Evolutionary conservation across 768 basidiomycete species (phyloP), one percentile per base, ranked within the genome.

Genomic region (Serendipita indica): DNA sequence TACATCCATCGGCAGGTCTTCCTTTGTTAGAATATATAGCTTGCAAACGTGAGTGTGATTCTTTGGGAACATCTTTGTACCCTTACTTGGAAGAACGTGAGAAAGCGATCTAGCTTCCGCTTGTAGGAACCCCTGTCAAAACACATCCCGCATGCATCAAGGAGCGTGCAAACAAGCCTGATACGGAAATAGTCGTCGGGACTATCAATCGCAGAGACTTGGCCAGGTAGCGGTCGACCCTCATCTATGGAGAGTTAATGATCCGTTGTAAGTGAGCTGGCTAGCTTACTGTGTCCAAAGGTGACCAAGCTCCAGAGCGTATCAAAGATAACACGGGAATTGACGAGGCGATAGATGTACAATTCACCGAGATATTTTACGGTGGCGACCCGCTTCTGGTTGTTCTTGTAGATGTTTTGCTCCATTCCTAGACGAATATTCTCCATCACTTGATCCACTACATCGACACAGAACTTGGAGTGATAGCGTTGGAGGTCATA

Each of bases 111-210:
- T 22, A 99, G 72, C 68, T 93, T 97, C 74, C 86, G 86, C 70
- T 83, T 89, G 68, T 90, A 87, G 3, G 85, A 82, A 0, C 94
- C 96, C 37, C 84, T 82, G 69, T 97, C 94, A 70, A 99, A 98
- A 72, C 94, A 98, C 79, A 93, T 89, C 18, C 94, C 96, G 67
- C 91, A 93, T 0, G 93, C 90, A 70, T 98, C 94, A 18, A 99
- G 75, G 35, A 99, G 74, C 4, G 86, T 86, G 67, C 96, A 98
- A 41, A 94, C 81, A 57, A 99, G 77, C 12, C 96, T 79, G 59
- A 97, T 70, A 33, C 96, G 83, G 79, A 99, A 99, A 71, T 87
- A 98, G 68, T 99, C 96, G 69, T 97, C 89, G 0, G 89, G 87
- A 75, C 88, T 84, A 67, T 99, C 96, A 58, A 96, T 74, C 2